Base-by-base conservation (phyloP, 1,284 basidiomycete genomes). In the Apiotrichum siamense region DNA sequence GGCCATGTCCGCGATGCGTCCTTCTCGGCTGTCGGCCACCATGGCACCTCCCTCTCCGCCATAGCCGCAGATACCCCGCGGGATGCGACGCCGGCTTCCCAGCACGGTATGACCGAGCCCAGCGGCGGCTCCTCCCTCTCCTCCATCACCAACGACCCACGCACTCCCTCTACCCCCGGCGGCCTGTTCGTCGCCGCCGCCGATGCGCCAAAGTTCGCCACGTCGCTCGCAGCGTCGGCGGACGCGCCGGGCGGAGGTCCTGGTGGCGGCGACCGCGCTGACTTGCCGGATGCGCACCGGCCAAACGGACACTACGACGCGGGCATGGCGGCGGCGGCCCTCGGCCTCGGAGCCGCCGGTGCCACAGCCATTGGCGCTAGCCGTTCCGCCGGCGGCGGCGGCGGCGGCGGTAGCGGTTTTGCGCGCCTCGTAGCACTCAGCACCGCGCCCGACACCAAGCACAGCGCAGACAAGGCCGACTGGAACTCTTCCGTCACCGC, bases 401-500 rank as follows among this genome's bases (percentile, higher is more conserved):
- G 43, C 21, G 31, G 37, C 27, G 21, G 26, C n/a, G 36, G 25
- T 12, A 23, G 18, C 25, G 44, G 24, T 7, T 18, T 46, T 29
- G 35, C 36, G n/a, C 23, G 36, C n/a, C 20, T 50, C 24, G 26
- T 37, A 18, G 25, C 23, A n/a, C 25, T 36, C 23, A 26, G 38
- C n/a, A 23, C 45, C 20, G 39, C 37, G 7, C 7, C 23, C 11
- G 33, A 36, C 17, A 45, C 44, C 23, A 35, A 20, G 26, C 57
- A 44, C 38, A 60, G 52, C 18, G 59, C 60, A 23, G 66, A 68
- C 20, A 59, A 69, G 11, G 62, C 65, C 7, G 59, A 54, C 26
- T 67, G 65, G 27, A 27, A 59, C 3, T 63, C 69, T 0, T 64
- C 61, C 29, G 61, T 68, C 20, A 74, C 68, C 21, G 72, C 72